phyloP scores from a whole-genome alignment of 371 early-diverging fungal species.

The Mortierella sp. region DNA sequence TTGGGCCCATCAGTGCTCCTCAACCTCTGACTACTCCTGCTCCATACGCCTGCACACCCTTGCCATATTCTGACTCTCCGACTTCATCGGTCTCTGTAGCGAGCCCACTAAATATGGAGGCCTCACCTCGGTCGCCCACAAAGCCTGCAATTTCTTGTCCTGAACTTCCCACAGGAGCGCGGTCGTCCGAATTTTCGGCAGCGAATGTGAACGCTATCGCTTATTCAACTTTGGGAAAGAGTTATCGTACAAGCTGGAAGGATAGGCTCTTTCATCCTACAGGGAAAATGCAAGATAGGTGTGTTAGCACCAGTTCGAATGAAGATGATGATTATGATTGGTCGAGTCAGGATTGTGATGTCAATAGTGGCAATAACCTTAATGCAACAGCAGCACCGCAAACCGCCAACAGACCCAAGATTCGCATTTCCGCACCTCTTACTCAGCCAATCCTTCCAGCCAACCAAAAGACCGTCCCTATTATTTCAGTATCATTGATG shows the following conservation, averaged over 20 bases:
- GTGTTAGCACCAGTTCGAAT: constrained; percentile 29
- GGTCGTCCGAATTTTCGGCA: neutral
- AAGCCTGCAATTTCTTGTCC: constrained; percentile 33
- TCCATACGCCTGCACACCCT: constrained; percentile 46
- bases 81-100: neutral
- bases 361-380: neutral
- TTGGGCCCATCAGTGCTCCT: constrained; percentile 44
- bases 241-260: constrained; percentile 40
- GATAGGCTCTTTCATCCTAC: constrained; percentile 31
- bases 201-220: neutral
- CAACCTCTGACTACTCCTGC: constrained; percentile 43
- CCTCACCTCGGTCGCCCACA: constrained; percentile 14
- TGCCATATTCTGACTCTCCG: constrained; percentile 38
- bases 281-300: constrained; percentile 13
- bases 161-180: constrained; percentile 18
- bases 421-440: constrained; percentile 24
- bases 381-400: neutral
- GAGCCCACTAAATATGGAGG: neutral
- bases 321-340: constrained; percentile 33
- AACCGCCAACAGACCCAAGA: constrained; percentile 6
- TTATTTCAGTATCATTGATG: constrained; percentile 10
- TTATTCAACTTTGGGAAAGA: constrained; percentile 7
- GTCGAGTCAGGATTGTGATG: constrained; percentile 7
- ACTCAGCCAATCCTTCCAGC: constrained; percentile 25
- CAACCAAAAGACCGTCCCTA: constrained; percentile 22